Evolutionary conservation across 2,329 filamentous ascomycete species (phyloP).

Genomic region (Pseudogymnoascus destructans): DNA sequence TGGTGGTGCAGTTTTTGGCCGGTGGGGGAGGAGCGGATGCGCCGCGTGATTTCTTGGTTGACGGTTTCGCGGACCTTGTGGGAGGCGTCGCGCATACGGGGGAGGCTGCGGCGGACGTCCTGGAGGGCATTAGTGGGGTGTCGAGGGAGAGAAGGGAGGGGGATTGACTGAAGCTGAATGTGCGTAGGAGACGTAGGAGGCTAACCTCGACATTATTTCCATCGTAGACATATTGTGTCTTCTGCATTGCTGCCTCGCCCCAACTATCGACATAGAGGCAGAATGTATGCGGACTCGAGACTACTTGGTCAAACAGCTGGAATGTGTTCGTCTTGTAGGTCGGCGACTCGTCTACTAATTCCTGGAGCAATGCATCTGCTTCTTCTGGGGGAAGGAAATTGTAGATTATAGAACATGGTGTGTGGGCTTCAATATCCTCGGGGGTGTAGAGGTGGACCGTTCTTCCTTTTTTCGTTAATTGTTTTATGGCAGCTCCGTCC

Average conservation of each 20-base stretch:
- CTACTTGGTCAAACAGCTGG: slow-evolving; percentile 77
- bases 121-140: slow-evolving; percentile 21
- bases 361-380: slow-evolving; percentile 60
- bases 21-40: slow-evolving; percentile 51
- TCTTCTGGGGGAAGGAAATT: slow-evolving; percentile 66
- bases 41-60: slow-evolving; percentile 59
- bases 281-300: slow-evolving; percentile 72
- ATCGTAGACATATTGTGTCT: slow-evolving; percentile 75
- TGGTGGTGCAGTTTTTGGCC: slow-evolving; percentile 65
- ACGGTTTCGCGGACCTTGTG: slow-evolving; percentile 59
- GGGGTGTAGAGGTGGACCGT: slow-evolving; percentile 78
- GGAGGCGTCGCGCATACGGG: slow-evolving; percentile 59
- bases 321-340: slow-evolving; percentile 62
- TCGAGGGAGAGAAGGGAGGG: background rate
- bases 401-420: slow-evolving; percentile 83
- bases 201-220: slow-evolving; percentile 32
- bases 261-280: slow-evolving; percentile 70
- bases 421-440: slow-evolving; percentile 65
- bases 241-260: slow-evolving; percentile 56
- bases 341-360: slow-evolving; percentile 61
- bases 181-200: background rate
- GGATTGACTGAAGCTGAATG: background rate
- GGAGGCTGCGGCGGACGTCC: slow-evolving; percentile 66
- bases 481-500: background rate
- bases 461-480: slow-evolving; percentile 52